A percentile compares a stretch with the other conserved stretches of the same genome.
Conservation (phyloP, 371 early-diverging fungal species). For the Nosema muscidifuracis region DNA sequence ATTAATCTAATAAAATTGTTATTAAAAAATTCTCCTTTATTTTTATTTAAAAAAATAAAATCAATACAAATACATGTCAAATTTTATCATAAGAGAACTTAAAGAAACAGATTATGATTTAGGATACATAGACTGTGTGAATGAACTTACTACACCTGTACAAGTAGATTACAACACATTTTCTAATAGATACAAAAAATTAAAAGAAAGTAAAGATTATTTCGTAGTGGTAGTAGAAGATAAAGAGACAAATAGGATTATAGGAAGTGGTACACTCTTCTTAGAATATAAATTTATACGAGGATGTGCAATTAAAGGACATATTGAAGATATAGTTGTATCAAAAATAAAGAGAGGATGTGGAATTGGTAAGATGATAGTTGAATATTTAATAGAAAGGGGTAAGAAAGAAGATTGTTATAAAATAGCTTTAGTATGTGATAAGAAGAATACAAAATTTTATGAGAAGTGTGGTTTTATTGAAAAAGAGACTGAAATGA, state of each 20-base stretch:
- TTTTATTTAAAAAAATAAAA: no score
- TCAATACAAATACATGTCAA: neutral
- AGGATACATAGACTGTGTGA: slow-evolving; percentile 66
- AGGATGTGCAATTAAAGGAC: slow-evolving; percentile 70
- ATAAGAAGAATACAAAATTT: slow-evolving; percentile 73
- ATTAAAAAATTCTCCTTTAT: no score
- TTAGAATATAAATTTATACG: slow-evolving; percentile 89
- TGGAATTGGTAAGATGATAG: slow-evolving; percentile 65
- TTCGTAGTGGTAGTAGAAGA: slow-evolving; percentile 51
- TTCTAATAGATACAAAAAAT: slow-evolving; percentile 65
- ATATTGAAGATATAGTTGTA: slow-evolving; percentile 77
- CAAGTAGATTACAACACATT: slow-evolving; percentile 67
- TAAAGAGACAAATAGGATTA: slow-evolving; percentile 63
- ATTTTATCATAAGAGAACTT: slow-evolving; percentile 40
- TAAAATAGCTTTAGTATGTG: slow-evolving; percentile 76
- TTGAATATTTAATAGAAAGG: slow-evolving; percentile 65
- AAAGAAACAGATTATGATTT: slow-evolving; percentile 40
- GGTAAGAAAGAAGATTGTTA: slow-evolving; percentile 66
- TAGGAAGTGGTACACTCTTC: slow-evolving; percentile 83
- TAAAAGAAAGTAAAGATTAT: slow-evolving; percentile 66
- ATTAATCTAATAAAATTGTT: no score
- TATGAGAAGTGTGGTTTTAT: slow-evolving; percentile 80
- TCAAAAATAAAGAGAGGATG: slow-evolving; percentile 79
- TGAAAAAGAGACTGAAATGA: slow-evolving; percentile 67
- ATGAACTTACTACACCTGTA: slow-evolving; percentile 71